phyloP scores from a whole-genome alignment of 2,329 filamentous ascomycete species.

The Stemphylium beticola region DNA sequence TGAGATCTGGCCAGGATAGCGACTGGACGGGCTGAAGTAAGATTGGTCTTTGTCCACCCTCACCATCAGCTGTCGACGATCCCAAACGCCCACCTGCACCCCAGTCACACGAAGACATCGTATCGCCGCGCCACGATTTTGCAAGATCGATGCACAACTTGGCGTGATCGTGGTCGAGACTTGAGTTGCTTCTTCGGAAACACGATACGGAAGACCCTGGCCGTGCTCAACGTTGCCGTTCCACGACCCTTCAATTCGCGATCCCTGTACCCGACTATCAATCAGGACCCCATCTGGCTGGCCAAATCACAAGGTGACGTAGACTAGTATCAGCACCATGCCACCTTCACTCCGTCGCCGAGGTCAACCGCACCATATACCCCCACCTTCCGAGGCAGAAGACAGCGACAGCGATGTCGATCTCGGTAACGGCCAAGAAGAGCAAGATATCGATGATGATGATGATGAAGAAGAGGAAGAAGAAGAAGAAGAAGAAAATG shows the following conservation, averaged over 20 bases:
- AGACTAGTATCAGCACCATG: constrained; percentile 23
- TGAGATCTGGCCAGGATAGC: not conserved
- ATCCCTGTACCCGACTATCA: not conserved
- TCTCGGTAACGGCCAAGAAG: constrained; percentile 15
- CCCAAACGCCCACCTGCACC: not conserved
- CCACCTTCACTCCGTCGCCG: constrained; percentile 37
- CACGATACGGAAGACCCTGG: not conserved
- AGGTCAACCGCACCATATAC: constrained; percentile 23
- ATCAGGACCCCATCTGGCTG: not conserved
- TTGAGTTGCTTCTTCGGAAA: not conserved
- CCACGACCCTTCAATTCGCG: not conserved
- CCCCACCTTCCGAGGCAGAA: constrained; percentile 24
- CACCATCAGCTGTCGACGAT: not conserved
- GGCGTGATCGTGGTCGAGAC: not conserved
- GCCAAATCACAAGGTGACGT: constrained; percentile 10
- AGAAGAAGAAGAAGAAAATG: constrained; percentile 31
- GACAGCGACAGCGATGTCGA: constrained; percentile 40
- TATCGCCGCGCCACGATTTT: too few relatives aligned
- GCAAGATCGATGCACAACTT: not conserved
- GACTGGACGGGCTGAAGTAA: too few relatives aligned
- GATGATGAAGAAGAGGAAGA: too few relatives aligned
- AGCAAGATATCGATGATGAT: constrained; percentile 13
- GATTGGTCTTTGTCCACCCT: not conserved
- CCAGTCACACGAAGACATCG: too few relatives aligned
- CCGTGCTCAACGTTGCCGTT: not conserved